phyloP scores from a whole-genome alignment of 495 filamentous ascomycete species.

The Aspergillus heteromorphus region DNA sequence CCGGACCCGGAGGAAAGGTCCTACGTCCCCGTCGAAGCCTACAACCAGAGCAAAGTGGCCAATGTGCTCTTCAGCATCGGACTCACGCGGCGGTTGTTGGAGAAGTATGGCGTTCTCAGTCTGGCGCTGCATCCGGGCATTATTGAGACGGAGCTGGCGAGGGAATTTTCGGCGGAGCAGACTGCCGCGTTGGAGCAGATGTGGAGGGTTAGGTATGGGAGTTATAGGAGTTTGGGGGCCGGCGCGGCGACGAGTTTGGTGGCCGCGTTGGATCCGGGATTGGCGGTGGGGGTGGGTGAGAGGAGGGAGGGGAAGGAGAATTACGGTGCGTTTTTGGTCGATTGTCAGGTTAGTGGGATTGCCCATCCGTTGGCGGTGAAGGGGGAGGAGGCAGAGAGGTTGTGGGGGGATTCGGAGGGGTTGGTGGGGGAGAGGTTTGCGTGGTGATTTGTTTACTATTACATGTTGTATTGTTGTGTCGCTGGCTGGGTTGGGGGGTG shows the following conservation, averaged over 20 bases:
- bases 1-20: conserved; percentile 40
- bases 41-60: conserved; percentile 51
- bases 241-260: not conserved
- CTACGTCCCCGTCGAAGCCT: conserved; percentile 26
- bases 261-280: not conserved
- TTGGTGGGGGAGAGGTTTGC: not conserved
- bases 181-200: too few species aligned
- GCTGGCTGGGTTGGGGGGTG: too few species aligned
- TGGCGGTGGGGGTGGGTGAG: not conserved
- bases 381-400: not conserved
- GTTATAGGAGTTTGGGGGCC: too few species aligned
- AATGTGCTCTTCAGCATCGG: conserved; percentile 44
- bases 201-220: too few species aligned
- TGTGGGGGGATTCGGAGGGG: not conserved
- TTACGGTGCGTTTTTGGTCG: not conserved
- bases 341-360: not conserved
- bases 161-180: not conserved
- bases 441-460: not conserved
- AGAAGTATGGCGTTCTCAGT: not conserved
- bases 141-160: not conserved
- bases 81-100: conserved; percentile 23
- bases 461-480: too few species aligned
- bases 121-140: not conserved
- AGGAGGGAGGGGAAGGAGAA: not conserved
- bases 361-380: not conserved